Evolutionary conservation across 306 rosid species (phyloP).

Genomic region (Luffa acutangula): DNA sequence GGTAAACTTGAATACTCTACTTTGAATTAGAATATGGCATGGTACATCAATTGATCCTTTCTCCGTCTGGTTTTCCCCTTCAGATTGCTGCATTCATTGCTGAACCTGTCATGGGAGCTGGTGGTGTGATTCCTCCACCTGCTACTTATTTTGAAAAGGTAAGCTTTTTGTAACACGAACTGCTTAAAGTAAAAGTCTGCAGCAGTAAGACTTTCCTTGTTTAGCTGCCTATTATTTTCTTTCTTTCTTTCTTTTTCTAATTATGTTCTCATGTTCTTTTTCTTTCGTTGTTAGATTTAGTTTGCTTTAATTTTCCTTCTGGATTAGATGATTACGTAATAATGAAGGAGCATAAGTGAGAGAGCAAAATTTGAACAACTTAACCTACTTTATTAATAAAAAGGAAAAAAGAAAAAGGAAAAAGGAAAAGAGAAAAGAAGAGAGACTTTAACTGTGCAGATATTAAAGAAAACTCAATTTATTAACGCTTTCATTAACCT

Average conservation of each 20-base stretch:
- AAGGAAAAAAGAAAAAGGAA: neutral
- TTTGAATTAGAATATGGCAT: slow-evolving; percentile 13
- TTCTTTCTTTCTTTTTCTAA: neutral
- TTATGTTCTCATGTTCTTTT: neutral
- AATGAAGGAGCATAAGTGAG: neutral
- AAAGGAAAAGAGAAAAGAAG: neutral
- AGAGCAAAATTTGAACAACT: neutral
- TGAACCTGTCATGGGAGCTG: slow-evolving; percentile 97
- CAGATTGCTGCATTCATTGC: slow-evolving; percentile 99
- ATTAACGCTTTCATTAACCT: neutral
- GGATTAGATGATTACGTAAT: neutral
- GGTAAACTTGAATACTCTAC: slow-evolving; percentile 23
- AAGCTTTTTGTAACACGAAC: neutral
- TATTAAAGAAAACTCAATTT: neutral
- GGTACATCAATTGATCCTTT: neutral
- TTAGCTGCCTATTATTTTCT: neutral
- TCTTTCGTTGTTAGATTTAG: neutral
- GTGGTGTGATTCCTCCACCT: slow-evolving; percentile 90
- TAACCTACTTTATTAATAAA: neutral
- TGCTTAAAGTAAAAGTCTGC: neutral
- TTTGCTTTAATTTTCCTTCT: neutral
- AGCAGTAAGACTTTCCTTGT: neutral
- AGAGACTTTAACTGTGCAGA: neutral
- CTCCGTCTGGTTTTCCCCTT: neutral
- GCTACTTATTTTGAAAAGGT: slow-evolving; percentile 92